Evolutionary conservation across 2,329 filamentous ascomycete genomes (phyloP).

Genomic region (Stagonosporopsis rhizophila): DNA sequence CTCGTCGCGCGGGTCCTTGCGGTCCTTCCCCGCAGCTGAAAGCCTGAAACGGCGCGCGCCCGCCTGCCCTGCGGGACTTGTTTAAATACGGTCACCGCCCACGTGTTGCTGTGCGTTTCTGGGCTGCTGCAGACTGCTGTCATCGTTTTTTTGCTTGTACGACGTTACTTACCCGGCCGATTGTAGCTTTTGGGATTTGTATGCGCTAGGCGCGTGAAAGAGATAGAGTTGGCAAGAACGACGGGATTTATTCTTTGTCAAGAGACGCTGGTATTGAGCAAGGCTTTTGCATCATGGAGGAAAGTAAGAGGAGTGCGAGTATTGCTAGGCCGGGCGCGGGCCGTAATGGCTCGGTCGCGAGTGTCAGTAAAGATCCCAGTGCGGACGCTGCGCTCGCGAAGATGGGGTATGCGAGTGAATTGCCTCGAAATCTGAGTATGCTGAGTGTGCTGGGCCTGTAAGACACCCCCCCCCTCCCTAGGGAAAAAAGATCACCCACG

Average conservation of each 20-base stretch:
- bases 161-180: neutral
- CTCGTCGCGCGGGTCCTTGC: too few species aligned
- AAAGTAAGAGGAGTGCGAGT: constrained; percentile 9
- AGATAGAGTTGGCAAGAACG: neutral
- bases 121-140: neutral
- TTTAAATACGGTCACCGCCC: neutral
- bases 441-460: constrained; percentile 70
- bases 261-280: too few species aligned
- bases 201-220: neutral
- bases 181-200: too few species aligned
- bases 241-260: too few species aligned
- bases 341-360: constrained; percentile 24
- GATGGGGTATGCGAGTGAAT: constrained; percentile 72
- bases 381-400: constrained; percentile 68
- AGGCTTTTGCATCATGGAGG: constrained; percentile 5
- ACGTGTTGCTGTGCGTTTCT: neutral
- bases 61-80: too few species aligned
- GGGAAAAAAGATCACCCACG: too few species aligned
- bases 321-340: constrained; percentile 15
- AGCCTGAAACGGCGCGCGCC: neutral
- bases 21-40: neutral
- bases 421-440: constrained; percentile 73
- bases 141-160: neutral
- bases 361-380: constrained; percentile 43
- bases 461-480: constrained; percentile 26